Evolutionary conservation across 208 protist genomes (phyloP), one percentile per base, ranked within the genome.

Genomic region (Eutreptiella sp.): DNA sequence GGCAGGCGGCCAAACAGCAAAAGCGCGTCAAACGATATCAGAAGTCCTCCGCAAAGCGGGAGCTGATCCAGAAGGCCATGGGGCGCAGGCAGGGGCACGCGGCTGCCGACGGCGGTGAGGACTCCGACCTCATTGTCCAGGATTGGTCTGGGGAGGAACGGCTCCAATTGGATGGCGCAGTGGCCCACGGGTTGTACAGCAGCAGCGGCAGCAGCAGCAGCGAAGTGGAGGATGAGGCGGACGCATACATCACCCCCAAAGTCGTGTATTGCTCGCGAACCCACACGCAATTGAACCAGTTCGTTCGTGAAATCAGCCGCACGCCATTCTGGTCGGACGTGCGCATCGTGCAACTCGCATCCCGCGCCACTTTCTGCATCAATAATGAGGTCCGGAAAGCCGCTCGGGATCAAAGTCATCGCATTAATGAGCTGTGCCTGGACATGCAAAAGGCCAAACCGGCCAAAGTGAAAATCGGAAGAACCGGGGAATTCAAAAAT

Each of bases 211-310:
- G n/a, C n/a, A n/a, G n/a, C n/a, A n/a, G n/a, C n/a, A n/a, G n/a
- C n/a, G n/a, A n/a, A n/a, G n/a, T 38, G 26, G 36, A 45, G 35
- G 28, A 72, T 42, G 58, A 63, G 9, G 34, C 0, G 21, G 47
- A 42, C 5, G 62, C 67, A 4, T 27, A 23, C 14, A 59, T 68
- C 0, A 65, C 85, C 36, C 85, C 83, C 26, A 91, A 93, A 62
- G 64, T 95, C 2, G 92, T 92, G 70, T 87, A 94, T 53, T 87
- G 88, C 47, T 94, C 85, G 47, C 77, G 94, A 27, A 96, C 92
- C 14, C 94, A 97, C 76, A 92, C 93, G 11, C 93, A 97, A 61
- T 65, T 97, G 21, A 74, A 77, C 19, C 93, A 97, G 58, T 81
- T 97, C 29, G 79, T 89, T 24, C 72, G 81, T 4, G 92, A 96